Percentiles rank a stretch among this genome's conserved stretches.
phyloP scores from a whole-genome alignment of 148 eudicot genomes.

The Rhododendron vialii region DNA sequence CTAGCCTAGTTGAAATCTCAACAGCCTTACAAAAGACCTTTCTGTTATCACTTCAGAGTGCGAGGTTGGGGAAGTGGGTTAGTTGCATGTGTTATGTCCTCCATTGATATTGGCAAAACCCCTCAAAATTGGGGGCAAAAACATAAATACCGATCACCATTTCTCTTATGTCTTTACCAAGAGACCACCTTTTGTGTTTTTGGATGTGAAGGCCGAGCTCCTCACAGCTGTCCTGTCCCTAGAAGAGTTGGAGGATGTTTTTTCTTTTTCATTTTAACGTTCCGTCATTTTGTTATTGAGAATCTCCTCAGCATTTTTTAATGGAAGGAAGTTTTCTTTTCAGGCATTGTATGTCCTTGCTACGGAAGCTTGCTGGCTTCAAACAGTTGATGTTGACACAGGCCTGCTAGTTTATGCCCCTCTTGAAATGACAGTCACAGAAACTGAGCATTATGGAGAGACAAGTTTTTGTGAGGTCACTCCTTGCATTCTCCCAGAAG shows the following conservation, averaged over 20 bases:
- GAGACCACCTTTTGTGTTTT: not conserved
- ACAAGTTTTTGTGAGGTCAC: slow-evolving; percentile 92
- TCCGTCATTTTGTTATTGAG: not conserved
- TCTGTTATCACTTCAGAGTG: not conserved
- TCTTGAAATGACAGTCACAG: slow-evolving; percentile 77
- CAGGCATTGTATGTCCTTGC: slow-evolving; percentile 99
- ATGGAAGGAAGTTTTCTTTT: not conserved
- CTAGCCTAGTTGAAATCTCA: not conserved
- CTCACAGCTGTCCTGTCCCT: not conserved
- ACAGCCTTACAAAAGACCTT: not conserved
- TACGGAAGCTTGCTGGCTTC: slow-evolving; percentile 92
- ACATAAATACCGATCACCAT: not conserved
- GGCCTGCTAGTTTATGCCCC: slow-evolving; percentile 94
- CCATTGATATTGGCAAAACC: not conserved
- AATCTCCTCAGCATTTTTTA: not conserved
- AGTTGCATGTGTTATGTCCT: not conserved
- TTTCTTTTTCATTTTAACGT: not conserved
- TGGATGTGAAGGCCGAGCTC: not conserved
- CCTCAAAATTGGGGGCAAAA: not conserved
- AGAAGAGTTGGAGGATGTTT: not conserved
- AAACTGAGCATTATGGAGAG: slow-evolving; percentile 81
- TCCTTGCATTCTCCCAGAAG: slow-evolving; percentile 95
- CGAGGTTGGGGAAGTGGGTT: not conserved
- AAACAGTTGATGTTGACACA: slow-evolving; percentile 94
- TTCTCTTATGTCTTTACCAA: not conserved